Evolutionary conservation across 495 filamentous ascomycete genomes (phyloP).

Genomic region (Saxophila tyrrhenica): DNA sequence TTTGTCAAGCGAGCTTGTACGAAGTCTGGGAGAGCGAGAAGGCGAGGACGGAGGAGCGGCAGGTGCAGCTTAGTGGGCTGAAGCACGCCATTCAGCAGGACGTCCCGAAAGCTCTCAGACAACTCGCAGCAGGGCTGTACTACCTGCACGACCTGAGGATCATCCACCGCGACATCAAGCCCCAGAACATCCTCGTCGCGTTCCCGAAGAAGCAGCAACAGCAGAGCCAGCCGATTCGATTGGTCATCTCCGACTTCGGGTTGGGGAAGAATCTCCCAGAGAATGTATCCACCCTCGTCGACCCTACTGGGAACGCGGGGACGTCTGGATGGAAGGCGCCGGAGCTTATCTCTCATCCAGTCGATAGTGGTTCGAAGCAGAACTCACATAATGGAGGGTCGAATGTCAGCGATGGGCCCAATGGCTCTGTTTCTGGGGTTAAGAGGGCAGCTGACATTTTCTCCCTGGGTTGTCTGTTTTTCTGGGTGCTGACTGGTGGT

Average conservation of each 20-base stretch:
- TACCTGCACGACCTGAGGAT: conserved; percentile 88
- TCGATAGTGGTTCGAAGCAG: too few species aligned
- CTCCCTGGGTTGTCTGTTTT: conserved; percentile 89
- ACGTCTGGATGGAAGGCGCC: conserved; percentile 95
- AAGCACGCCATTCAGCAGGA: conserved; percentile 51
- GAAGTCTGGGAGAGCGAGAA: conserved; percentile 37
- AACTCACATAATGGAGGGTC: conserved; percentile 23
- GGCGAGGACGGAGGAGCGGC: conserved; percentile 18
- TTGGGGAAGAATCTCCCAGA: conserved; percentile 97
- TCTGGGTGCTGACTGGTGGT: conserved; percentile 85
- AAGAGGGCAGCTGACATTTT: conserved; percentile 96
- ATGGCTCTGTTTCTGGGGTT: conserved; percentile 53
- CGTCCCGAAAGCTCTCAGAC: conserved; percentile 57
- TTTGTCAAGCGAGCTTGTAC: conserved; percentile 87
- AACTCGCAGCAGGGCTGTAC: conserved; percentile 75
- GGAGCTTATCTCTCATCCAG: conserved; percentile 62
- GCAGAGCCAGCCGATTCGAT: too few species aligned
- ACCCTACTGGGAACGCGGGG: conserved; percentile 86
- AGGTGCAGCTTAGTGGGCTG: conserved; percentile 8
- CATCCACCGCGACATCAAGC: conserved; percentile 93
- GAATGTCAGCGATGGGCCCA: conserved; percentile 21
- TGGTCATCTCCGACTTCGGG: conserved; percentile 94
- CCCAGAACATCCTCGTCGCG: conserved; percentile 85
- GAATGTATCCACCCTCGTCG: conserved; percentile 86
- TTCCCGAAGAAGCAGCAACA: conserved; percentile 38